A percentile compares a stretch with the other conserved stretches of the same genome.
These are phyloP conservation scores for Chlorella sp. DNA, from an alignment of 139 green algal genomes.

Conservation along the genomic window DNA sequence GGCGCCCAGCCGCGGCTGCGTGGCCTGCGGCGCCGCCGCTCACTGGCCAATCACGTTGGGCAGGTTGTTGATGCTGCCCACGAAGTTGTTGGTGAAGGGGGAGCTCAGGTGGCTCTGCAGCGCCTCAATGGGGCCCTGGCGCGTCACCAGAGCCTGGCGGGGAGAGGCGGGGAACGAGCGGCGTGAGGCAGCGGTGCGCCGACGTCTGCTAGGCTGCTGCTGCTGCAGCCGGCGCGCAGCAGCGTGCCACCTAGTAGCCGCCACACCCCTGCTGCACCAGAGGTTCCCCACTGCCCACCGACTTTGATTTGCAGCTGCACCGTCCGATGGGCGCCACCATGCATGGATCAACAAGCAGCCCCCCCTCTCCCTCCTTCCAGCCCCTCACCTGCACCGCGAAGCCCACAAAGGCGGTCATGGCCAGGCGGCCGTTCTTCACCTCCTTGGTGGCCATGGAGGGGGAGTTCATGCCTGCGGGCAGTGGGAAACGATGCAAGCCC, in stretches of 20 bases:
- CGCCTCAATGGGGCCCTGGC: constrained; percentile 71
- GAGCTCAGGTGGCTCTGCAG: constrained; percentile 66
- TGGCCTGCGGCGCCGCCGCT: neutral
- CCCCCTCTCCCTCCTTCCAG: neutral
- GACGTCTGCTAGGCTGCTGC: no score
- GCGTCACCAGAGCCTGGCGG: constrained; percentile 67
- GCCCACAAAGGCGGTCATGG: constrained; percentile 83
- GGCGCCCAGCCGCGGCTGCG: no score
- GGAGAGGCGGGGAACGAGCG: neutral
- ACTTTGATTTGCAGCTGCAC: no score
- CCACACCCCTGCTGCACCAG: no score
- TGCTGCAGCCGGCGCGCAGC: no score
- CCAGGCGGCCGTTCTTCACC: constrained; percentile 72
- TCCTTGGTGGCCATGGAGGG: constrained; percentile 53
- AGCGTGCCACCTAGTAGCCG: no score
- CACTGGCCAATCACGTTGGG: constrained; percentile 58
- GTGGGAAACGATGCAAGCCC: no score
- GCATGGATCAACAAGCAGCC: no score
- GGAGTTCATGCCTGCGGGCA: constrained; percentile 59
- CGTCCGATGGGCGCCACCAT: no score
- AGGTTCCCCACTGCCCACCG: no score
- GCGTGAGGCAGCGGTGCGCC: no score
- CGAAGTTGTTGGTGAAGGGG: constrained; percentile 85
- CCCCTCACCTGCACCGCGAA: constrained; percentile 66
- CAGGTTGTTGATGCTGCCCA: constrained; percentile 62